Percentiles rank a stretch among this genome's conserved stretches.
Evolutionary conservation across 208 protist species (phyloP).

Genomic region (Sergeia podlipaevii): DNA sequence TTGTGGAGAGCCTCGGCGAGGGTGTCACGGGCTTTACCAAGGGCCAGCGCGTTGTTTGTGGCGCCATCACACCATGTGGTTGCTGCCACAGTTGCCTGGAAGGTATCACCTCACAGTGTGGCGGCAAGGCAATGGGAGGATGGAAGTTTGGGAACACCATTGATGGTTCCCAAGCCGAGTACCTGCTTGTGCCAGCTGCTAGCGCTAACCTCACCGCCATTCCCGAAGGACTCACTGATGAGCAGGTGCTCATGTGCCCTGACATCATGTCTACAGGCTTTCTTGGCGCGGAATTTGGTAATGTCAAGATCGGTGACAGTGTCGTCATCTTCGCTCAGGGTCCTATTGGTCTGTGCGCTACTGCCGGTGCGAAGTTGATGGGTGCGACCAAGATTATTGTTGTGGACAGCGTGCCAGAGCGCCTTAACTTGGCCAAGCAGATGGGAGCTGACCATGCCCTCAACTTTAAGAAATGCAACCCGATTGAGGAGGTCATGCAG

Average conservation of each 20-base stretch:
- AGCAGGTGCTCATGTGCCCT: slow-evolving; percentile 30
- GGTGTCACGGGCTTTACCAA: slow-evolving; percentile 20
- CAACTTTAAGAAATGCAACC: slow-evolving; percentile 29
- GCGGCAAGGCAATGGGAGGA: slow-evolving; percentile 8
- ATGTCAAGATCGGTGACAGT: slow-evolving; percentile 22
- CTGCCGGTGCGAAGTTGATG: slow-evolving; percentile 18
- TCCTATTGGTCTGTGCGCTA: slow-evolving; percentile 28
- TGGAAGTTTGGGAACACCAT: slow-evolving; percentile 23
- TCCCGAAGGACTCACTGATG: slow-evolving; percentile 19
- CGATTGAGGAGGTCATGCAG: slow-evolving; percentile 23
- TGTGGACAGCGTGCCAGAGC: slow-evolving; percentile 20
- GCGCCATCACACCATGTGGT: slow-evolving; percentile 25
- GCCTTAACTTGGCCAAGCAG: slow-evolving; percentile 17
- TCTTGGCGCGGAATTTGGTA: slow-evolving; percentile 12
- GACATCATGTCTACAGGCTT: slow-evolving; percentile 31
- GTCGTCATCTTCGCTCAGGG: slow-evolving; percentile 32
- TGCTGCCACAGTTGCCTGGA: slow-evolving; percentile 23
- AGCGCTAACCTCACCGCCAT: slow-evolving; percentile 16
- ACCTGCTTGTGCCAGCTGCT: slow-evolving; percentile 20
- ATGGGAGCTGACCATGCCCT: slow-evolving; percentile 25
- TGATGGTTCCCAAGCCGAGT: slow-evolving; percentile 32
- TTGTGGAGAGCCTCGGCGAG: slow-evolving; percentile 22
- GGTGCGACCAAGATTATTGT: slow-evolving; percentile 24
- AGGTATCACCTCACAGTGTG: slow-evolving; percentile 18
- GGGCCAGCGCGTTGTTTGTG: slow-evolving; percentile 23